Evolutionary conservation across 352 stramenopile species (phyloP).

Genomic region (Globisporangium spiculum): DNA sequence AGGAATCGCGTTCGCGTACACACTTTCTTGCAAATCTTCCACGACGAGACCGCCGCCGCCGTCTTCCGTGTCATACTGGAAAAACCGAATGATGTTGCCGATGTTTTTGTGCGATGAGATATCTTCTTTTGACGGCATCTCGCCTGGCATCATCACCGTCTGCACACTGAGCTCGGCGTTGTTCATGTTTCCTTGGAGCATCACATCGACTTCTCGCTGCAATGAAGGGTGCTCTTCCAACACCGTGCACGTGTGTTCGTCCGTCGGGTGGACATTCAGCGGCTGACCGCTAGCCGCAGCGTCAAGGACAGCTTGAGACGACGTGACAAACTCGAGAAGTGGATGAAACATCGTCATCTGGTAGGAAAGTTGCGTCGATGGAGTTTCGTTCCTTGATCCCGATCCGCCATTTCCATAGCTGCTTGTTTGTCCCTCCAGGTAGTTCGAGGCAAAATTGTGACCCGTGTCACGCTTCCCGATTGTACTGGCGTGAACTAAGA

Average conservation of each 20-base stretch:
- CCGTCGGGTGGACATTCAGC: slow-evolving; percentile 70
- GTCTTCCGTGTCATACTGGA: slow-evolving; percentile 86
- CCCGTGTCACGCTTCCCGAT: slow-evolving; percentile 61
- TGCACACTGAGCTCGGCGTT: slow-evolving; percentile 84
- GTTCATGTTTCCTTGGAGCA: slow-evolving; percentile 66
- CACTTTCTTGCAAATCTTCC: slow-evolving; percentile 79
- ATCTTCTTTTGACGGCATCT: slow-evolving; percentile 70
- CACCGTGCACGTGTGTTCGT: slow-evolving; percentile 75
- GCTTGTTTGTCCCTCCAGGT: slow-evolving; percentile 37
- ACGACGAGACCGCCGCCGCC: slow-evolving; percentile 76
- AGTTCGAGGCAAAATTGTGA: slow-evolving; percentile 23
- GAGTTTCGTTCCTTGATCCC: slow-evolving; percentile 34
- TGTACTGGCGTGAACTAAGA: slow-evolving; percentile 81
- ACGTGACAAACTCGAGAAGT: slow-evolving; percentile 84
- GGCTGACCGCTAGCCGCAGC: slow-evolving; percentile 75
- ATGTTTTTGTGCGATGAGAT: slow-evolving; percentile 81
- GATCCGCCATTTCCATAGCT: slow-evolving; percentile 34
- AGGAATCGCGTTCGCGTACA: slow-evolving; percentile 77
- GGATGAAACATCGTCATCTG: slow-evolving; percentile 88
- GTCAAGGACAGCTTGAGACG: slow-evolving; percentile 80
- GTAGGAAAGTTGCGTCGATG: slow-evolving; percentile 53
- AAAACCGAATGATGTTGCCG: slow-evolving; percentile 87
- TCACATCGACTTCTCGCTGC: slow-evolving; percentile 63
- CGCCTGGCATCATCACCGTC: slow-evolving; percentile 86
- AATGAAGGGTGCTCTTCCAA: slow-evolving; percentile 66